A percentile compares a stretch with the other conserved stretches of the same genome.
These are phyloP conservation scores for Porogramme epimiltina DNA, from an alignment of 1,284 basidiomycete genomes.

Conservation along the genomic window DNA sequence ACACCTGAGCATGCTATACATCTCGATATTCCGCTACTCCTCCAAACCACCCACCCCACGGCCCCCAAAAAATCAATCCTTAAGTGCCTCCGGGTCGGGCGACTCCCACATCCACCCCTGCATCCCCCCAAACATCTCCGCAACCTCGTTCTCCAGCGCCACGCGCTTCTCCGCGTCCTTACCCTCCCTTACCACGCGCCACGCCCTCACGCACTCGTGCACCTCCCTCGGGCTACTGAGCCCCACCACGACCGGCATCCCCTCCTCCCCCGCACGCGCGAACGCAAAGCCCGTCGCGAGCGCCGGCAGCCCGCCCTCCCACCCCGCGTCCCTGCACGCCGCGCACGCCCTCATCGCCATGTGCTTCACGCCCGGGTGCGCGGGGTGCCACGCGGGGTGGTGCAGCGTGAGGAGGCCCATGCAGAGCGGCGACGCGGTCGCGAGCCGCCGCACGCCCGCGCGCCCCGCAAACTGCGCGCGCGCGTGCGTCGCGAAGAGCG, in stretches of 20 bases:
- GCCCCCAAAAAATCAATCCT: too few relatives aligned
- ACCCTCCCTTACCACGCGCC: constrained; percentile 56
- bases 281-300: constrained; percentile 79
- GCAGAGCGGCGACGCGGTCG: constrained; percentile 88
- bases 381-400: constrained; percentile 87
- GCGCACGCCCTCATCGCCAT: constrained; percentile 41
- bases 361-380: constrained; percentile 51
- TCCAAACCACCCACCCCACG: neutral
- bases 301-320: constrained; percentile 58
- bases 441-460: constrained; percentile 69
- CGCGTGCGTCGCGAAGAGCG: constrained; percentile 65
- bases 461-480: constrained; percentile 60
- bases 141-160: constrained; percentile 50
- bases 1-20: too few relatives aligned
- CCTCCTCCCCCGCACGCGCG: constrained; percentile 44
- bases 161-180: constrained; percentile 41
- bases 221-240: constrained; percentile 74
- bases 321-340: constrained; percentile 29
- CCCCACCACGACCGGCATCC: constrained; percentile 75
- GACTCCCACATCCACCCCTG: constrained; percentile 53
- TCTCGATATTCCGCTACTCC: neutral
- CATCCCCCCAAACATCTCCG: constrained; percentile 41
- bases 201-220: constrained; percentile 70
- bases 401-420: constrained; percentile 86
- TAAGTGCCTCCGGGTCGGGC: neutral